Percentiles rank a stretch among this genome's conserved stretches.
Conservation (phyloP, 768 basidiomycete genomes). For the Lactarius indigo region DNA sequence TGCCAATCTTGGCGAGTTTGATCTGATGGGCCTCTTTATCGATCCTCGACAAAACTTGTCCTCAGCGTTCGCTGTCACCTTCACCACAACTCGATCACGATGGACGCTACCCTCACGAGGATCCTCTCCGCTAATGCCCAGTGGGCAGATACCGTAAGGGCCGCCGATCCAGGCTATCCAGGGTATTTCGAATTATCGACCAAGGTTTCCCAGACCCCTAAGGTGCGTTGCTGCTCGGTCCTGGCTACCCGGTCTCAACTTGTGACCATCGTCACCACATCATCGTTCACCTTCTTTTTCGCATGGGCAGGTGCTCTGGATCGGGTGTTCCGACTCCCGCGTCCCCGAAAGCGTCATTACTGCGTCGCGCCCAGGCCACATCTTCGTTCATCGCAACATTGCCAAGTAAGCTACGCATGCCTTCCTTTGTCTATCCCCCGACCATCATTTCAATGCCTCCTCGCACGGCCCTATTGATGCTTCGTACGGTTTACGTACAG, state of each 20-base stretch:
- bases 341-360: slow-evolving; percentile 78
- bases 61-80: background rate
- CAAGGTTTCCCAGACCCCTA: slow-evolving; percentile 58
- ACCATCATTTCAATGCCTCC: background rate
- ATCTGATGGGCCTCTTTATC: background rate
- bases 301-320: slow-evolving; percentile 59
- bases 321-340: slow-evolving; percentile 82
- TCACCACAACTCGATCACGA: background rate
- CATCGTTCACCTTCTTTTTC: too few species aligned
- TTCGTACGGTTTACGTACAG: slow-evolving; percentile 34
- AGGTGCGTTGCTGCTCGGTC: slow-evolving; percentile 39
- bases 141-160: slow-evolving; percentile 64
- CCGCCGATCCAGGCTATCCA: slow-evolving; percentile 57
- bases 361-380: slow-evolving; percentile 67
- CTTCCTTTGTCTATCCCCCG: too few species aligned
- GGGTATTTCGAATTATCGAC: slow-evolving; percentile 59
- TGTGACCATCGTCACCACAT: background rate
- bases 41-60: background rate
- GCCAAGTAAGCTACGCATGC: slow-evolving; percentile 59
- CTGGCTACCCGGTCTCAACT: slow-evolving; percentile 2
- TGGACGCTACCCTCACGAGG: slow-evolving; percentile 29
- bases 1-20: background rate
- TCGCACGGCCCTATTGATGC: background rate
- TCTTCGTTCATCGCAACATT: slow-evolving; percentile 84
- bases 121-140: slow-evolving; percentile 53